phyloP scores from a whole-genome alignment of 2,329 filamentous ascomycete genomes.

The Ceratocystis eucalypticola region DNA sequence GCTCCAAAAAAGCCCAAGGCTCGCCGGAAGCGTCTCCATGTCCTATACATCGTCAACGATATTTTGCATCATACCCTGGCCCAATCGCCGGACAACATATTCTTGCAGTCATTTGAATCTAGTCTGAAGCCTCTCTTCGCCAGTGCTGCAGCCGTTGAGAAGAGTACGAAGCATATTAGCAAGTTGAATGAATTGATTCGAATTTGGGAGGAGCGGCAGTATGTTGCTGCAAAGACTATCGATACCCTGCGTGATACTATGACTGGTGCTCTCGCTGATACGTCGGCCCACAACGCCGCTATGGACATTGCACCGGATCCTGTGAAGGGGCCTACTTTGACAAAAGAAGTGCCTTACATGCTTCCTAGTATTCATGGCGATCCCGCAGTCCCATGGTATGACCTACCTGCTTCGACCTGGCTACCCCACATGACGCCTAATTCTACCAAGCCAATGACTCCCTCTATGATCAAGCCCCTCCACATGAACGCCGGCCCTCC shows the following conservation, averaged over 20 bases:
- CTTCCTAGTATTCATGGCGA: constrained; percentile 71
- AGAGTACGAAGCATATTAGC: constrained; percentile 49
- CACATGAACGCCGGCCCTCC: constrained; percentile 56
- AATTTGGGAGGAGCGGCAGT: constrained; percentile 56
- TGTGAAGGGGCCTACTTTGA: constrained; percentile 26
- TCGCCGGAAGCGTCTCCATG: constrained; percentile 54
- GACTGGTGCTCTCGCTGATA: background rate
- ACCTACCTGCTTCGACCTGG: constrained; percentile 69
- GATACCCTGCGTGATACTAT: constrained; percentile 47
- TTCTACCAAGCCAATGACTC: constrained; percentile 59
- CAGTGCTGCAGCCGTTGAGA: constrained; percentile 42
- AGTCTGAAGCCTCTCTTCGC: constrained; percentile 50
- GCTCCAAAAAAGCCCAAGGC: constrained; percentile 19
- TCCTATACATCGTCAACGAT: constrained; percentile 70
- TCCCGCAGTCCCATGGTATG: constrained; percentile 58
- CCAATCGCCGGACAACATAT: constrained; percentile 34
- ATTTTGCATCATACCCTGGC: constrained; percentile 55
- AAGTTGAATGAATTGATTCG: constrained; percentile 52
- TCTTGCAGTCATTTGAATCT: constrained; percentile 44
- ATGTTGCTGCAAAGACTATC: constrained; percentile 43
- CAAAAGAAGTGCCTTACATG: constrained; percentile 50
- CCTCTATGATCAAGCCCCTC: constrained; percentile 56
- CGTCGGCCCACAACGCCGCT: constrained; percentile 20
- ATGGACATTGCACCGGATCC: constrained; percentile 20
- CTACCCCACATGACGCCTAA: constrained; percentile 66